phyloP scores from a whole-genome alignment of 2,329 filamentous ascomycete genomes.

The Fusarium pininemorale region DNA sequence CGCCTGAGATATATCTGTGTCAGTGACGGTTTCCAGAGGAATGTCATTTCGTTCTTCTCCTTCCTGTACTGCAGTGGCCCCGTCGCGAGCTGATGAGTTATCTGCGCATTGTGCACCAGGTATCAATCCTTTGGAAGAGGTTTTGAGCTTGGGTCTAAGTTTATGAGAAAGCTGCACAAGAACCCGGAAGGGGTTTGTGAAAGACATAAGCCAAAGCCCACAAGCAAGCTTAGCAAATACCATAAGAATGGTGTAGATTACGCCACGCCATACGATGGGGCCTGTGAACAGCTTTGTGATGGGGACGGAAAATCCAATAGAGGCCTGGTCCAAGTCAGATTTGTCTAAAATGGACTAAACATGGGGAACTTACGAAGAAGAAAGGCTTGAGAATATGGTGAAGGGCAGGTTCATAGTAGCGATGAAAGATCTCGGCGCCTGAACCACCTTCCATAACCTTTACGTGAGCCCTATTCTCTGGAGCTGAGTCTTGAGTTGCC shows the following conservation, averaged over 20 bases:
- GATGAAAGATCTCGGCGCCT: conserved; percentile 17
- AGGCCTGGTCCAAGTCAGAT: conserved; percentile 49
- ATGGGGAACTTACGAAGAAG: conserved; percentile 68
- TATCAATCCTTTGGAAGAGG: background rate
- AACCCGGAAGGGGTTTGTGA: conserved; percentile 10
- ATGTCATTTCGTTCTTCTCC: background rate
- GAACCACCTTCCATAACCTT: background rate
- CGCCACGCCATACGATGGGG: conserved; percentile 73
- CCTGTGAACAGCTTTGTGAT: conserved; percentile 74
- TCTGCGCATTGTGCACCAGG: conserved; percentile 27
- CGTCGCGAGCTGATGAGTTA: background rate
- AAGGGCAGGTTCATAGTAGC: conserved; percentile 49
- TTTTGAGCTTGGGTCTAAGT: background rate
- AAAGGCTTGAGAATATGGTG: conserved; percentile 71
- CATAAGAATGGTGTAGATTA: conserved; percentile 80
- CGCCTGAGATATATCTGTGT: background rate
- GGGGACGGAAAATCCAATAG: conserved; percentile 81
- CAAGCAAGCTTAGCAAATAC: conserved; percentile 66
- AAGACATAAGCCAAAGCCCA: conserved; percentile 64
- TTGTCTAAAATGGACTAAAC: background rate
- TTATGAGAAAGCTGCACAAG: background rate
- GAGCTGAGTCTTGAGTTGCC: background rate
- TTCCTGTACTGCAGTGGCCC: background rate
- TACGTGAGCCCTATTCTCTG: background rate
- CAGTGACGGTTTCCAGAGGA: background rate